These are phyloP conservation scores for Fusarium staphyleae DNA, from an alignment of 2,329 filamentous ascomycete species.

Conservation along the genomic window DNA sequence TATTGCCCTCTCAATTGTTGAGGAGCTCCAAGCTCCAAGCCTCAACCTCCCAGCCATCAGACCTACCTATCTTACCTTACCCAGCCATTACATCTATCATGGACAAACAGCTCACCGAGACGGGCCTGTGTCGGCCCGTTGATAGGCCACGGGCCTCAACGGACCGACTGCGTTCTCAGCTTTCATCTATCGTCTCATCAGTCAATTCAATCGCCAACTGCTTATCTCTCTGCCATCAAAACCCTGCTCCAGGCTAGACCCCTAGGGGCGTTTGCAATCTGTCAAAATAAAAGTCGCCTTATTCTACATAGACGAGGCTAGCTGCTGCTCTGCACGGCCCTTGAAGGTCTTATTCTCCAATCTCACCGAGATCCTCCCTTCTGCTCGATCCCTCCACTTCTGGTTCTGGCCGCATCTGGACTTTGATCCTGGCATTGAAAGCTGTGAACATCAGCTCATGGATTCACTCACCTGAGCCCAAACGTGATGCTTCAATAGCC, in stretches of 20 bases:
- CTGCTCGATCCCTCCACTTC: conserved; percentile 26
- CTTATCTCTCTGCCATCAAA: conserved; percentile 27
- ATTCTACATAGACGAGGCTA: not conserved
- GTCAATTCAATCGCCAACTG: conserved; percentile 33
- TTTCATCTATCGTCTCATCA: conserved; percentile 6
- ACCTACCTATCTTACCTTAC: not conserved
- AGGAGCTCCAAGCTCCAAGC: conserved; percentile 6
- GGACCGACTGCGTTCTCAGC: conserved; percentile 34
- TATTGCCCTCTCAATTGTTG: conserved; percentile 23
- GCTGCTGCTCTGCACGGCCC: conserved; percentile 2
- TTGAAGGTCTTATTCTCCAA: conserved; percentile 34
- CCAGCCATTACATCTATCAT: conserved; percentile 7
- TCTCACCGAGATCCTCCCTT: conserved; percentile 39
- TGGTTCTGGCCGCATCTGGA: conserved; percentile 29
- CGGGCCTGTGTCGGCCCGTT: conserved; percentile 36
- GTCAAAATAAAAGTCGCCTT: conserved; percentile 5
- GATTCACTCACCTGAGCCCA: conserved; percentile 9
- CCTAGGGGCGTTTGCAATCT: conserved; percentile 20
- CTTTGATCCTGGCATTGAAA: conserved; percentile 12
- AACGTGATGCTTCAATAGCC: conserved; percentile 3
- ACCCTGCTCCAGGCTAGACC: conserved; percentile 1
- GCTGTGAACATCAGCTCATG: conserved; percentile 30
- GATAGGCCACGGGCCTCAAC: conserved; percentile 34
- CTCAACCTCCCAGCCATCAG: conserved; percentile 2
- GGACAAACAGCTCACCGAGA: conserved; percentile 24